These are phyloP conservation scores for Drechslerella coelobrocha DNA, from an alignment of 2,329 filamentous ascomycete species.

Conservation along the genomic window DNA sequence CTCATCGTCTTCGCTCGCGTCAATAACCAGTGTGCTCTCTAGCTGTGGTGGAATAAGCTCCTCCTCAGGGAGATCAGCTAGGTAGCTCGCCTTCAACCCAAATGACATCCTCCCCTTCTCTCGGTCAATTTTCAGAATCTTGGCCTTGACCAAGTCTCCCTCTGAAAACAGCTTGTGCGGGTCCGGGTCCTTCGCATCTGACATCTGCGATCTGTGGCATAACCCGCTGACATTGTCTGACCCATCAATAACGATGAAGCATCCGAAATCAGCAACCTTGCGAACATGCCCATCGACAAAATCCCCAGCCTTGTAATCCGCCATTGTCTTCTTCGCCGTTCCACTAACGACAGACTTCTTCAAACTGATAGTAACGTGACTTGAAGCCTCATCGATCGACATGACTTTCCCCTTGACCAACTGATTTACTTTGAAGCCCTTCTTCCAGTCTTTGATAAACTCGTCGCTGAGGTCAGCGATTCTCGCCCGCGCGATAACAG, in stretches of 20 bases:
- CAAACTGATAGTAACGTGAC: constrained; percentile 82
- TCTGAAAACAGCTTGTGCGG: constrained; percentile 88
- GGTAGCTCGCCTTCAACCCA: constrained; percentile 90
- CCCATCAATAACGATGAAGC: constrained; percentile 88
- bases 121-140: constrained; percentile 77
- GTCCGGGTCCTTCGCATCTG: constrained; percentile 80
- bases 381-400: constrained; percentile 70
- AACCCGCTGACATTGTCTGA: constrained; percentile 89
- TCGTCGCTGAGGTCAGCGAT: constrained; percentile 88
- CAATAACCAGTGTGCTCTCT: constrained; percentile 54
- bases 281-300: constrained; percentile 87
- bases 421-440: constrained; percentile 83
- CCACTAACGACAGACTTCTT: constrained; percentile 80
- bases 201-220: constrained; percentile 91
- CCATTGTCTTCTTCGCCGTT: constrained; percentile 71
- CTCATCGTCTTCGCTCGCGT: constrained; percentile 56
- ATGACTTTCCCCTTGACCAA: constrained; percentile 87
- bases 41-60: constrained; percentile 61
- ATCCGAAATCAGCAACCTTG: constrained; percentile 93
- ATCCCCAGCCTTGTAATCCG: constrained; percentile 75
- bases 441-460: constrained; percentile 95
- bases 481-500: constrained; percentile 80
- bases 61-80: constrained; percentile 68
- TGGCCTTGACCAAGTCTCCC: constrained; percentile 92
- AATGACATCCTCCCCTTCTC: constrained; percentile 82